A percentile compares a stretch with the other conserved stretches of the same genome.
Evolutionary conservation across 2,329 filamentous ascomycete genomes (phyloP).

Genomic region (Didymella sp.): DNA sequence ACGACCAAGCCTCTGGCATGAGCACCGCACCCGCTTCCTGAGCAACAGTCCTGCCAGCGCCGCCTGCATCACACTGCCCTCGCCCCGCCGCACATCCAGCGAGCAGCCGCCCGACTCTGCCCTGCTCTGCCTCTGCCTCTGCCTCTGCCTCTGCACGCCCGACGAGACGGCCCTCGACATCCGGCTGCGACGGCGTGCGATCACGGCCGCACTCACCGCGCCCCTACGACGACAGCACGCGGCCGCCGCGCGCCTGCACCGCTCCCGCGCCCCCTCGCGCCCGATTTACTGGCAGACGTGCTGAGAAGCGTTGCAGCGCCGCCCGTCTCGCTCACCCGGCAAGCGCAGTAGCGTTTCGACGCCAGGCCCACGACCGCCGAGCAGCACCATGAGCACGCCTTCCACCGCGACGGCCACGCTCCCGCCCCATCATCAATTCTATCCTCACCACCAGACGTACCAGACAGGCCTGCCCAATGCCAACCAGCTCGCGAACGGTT

Average conservation of each 20-base stretch:
- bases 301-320: slow-evolving; percentile 1
- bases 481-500: slow-evolving; percentile 40
- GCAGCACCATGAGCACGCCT: slow-evolving; percentile 52
- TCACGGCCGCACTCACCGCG: slow-evolving; percentile 32
- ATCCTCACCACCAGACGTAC: slow-evolving; percentile 48
- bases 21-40: slow-evolving; percentile 11
- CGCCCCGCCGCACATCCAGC: slow-evolving; percentile 19
- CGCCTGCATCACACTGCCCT: slow-evolving; percentile 12
- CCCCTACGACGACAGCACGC: slow-evolving; percentile 23
- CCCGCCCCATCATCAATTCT: slow-evolving; percentile 50
- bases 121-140: not conserved
- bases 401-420: slow-evolving; percentile 54
- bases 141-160: slow-evolving; percentile 33
- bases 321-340: slow-evolving; percentile 26
- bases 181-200: slow-evolving; percentile 31
- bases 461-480: slow-evolving; percentile 44
- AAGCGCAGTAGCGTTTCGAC: slow-evolving; percentile 39
- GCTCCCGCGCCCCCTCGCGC: not conserved
- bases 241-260: slow-evolving; percentile 21
- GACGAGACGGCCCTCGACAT: slow-evolving; percentile 31
- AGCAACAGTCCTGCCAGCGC: slow-evolving; percentile 27
- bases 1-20: slow-evolving; percentile 15
- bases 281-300: not conserved
- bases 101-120: slow-evolving; percentile 28
- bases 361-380: slow-evolving; percentile 32